Percentiles rank a stretch among this genome's conserved stretches.
These are phyloP conservation scores for Sideroxylon spinosum DNA, from an alignment of 179 eudicot species.

Conservation along the genomic window DNA sequence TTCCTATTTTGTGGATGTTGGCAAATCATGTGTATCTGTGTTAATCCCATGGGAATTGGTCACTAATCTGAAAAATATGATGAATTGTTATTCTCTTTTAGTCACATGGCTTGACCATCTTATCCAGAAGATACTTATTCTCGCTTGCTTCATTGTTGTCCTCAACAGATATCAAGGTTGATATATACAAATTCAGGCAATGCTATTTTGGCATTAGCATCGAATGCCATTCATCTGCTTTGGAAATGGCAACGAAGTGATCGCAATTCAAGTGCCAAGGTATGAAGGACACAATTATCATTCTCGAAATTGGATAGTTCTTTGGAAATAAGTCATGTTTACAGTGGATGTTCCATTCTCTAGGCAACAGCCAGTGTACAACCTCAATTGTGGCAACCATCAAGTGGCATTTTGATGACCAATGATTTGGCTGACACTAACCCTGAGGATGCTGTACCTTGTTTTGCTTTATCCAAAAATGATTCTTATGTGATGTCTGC, in stretches of 20 bases:
- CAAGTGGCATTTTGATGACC: slow-evolving; percentile 89
- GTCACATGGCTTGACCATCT: neutral
- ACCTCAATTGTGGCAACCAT: slow-evolving; percentile 91
- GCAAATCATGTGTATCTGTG: neutral
- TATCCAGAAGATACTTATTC: neutral
- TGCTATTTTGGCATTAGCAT: slow-evolving; percentile 83
- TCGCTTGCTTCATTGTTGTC: slow-evolving; percentile 6
- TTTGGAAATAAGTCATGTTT: slow-evolving; percentile 12
- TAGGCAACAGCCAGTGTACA: slow-evolving; percentile 75
- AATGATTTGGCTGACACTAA: slow-evolving; percentile 70
- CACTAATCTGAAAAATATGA: neutral
- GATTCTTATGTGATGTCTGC: slow-evolving; percentile 99
- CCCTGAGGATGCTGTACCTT: slow-evolving; percentile 78
- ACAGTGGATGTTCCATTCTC: slow-evolving; percentile 11
- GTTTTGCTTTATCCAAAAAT: slow-evolving; percentile 94
- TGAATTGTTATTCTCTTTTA: neutral
- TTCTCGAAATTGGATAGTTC: neutral
- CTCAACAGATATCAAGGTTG: slow-evolving; percentile 72
- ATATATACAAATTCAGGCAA: slow-evolving; percentile 89
- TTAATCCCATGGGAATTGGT: neutral
- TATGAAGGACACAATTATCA: slow-evolving; percentile 20
- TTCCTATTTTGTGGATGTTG: neutral
- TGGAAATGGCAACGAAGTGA: slow-evolving; percentile 96
- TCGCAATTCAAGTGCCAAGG: slow-evolving; percentile 77
- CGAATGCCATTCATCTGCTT: slow-evolving; percentile 80